A percentile compares a stretch with the other conserved stretches of the same genome.
phyloP scores from a whole-genome alignment of 163 green algal species.

The Volvox carteri region DNA sequence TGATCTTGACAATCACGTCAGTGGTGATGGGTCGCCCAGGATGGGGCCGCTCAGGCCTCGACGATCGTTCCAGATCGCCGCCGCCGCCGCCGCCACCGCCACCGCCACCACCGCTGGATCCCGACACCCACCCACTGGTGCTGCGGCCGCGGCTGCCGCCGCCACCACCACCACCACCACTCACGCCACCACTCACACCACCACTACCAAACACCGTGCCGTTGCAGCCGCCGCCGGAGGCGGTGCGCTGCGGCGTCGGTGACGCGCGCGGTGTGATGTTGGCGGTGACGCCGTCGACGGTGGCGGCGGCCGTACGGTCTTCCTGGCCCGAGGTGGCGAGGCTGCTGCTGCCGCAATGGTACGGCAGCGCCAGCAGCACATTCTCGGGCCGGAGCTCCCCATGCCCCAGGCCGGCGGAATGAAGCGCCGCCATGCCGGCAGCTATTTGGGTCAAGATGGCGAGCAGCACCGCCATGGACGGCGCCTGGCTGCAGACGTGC shows the following conservation, averaged over 20 bases:
- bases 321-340: neutral
- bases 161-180: neutral
- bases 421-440: constrained; percentile 62
- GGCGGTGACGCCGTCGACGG: neutral
- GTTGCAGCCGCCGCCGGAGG: neutral
- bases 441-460: constrained; percentile 64
- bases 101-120: constrained; percentile 30
- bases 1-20: constrained; percentile 59
- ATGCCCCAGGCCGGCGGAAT: constrained; percentile 63
- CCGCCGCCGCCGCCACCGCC: constrained; percentile 7
- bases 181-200: neutral
- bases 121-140: neutral
- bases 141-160: constrained; percentile 11
- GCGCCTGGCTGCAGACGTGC: neutral
- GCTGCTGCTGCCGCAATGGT: neutral
- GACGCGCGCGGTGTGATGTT: neutral
- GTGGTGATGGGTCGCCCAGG: neutral
- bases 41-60: neutral
- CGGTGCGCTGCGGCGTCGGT: neutral
- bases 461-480: constrained; percentile 57
- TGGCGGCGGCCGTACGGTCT: neutral
- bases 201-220: neutral
- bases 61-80: neutral
- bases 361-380: constrained; percentile 64
- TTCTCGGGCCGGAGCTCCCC: constrained; percentile 69